Conservation (phyloP, 2,329 filamentous ascomycete species). For the Curvularia sp. region DNA sequence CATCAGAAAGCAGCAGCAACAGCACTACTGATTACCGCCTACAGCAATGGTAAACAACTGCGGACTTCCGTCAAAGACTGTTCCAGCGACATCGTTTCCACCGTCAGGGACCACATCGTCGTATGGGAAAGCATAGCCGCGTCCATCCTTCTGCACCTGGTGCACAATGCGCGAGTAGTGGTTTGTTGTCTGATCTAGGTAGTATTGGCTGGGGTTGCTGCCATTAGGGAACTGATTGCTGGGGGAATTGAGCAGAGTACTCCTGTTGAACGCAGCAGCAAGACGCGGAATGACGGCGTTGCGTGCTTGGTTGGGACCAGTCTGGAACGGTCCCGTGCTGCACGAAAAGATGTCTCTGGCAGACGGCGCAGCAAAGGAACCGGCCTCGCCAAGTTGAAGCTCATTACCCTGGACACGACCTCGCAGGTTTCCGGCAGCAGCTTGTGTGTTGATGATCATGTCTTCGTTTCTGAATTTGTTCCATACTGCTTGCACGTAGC, state of each 20-base stretch:
- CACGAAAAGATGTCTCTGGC: constrained; percentile 71
- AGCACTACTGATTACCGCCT: constrained; percentile 49
- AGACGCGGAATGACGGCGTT: constrained; percentile 74
- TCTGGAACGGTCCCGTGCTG: constrained; percentile 67
- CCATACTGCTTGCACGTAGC: constrained; percentile 62
- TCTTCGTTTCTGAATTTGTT: constrained; percentile 54
- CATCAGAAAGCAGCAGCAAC: not conserved
- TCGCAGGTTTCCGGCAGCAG: constrained; percentile 61
- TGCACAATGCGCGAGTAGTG: constrained; percentile 70
- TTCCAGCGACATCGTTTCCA: constrained; percentile 63
- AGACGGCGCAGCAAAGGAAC: constrained; percentile 63
- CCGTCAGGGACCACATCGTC: constrained; percentile 70
- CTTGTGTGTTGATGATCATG: constrained; percentile 71
- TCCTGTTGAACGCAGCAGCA: constrained; percentile 77
- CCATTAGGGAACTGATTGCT: constrained; percentile 50
- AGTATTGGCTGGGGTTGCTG: constrained; percentile 42
- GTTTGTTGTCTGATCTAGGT: constrained; percentile 52
- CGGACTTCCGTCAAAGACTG: constrained; percentile 58
- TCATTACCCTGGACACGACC: constrained; percentile 56
- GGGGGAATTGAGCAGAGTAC: constrained; percentile 64
- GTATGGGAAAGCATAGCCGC: constrained; percentile 72
- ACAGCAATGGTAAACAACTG: constrained; percentile 57
- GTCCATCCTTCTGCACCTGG: constrained; percentile 64
- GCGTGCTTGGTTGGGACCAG: constrained; percentile 52
- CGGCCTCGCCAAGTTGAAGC: constrained; percentile 54